Evolutionary conservation across 805 yeast species (phyloP).

Genomic region (Ogataea trehalophila): DNA sequence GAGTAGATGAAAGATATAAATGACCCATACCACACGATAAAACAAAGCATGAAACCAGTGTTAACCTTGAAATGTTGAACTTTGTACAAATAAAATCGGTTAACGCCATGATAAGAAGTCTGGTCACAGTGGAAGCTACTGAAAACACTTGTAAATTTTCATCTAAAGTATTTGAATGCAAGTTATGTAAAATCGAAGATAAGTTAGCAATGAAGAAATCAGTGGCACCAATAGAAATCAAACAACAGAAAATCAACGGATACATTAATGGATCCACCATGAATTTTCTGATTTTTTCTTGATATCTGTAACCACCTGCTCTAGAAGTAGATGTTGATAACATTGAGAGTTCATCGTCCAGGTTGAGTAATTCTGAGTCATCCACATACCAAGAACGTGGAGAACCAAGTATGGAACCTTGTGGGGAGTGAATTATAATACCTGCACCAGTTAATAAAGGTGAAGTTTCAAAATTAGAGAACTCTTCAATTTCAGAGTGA

Average conservation of each 20-base stretch:
- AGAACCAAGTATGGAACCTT: slow-evolving; percentile 22
- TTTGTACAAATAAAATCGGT: slow-evolving; percentile 53
- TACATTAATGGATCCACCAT: slow-evolving; percentile 54
- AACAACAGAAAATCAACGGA: slow-evolving; percentile 55
- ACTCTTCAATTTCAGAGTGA: slow-evolving; percentile 21
- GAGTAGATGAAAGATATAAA: slow-evolving; percentile 26
- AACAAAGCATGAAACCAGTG: slow-evolving; percentile 22
- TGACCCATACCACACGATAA: slow-evolving; percentile 26
- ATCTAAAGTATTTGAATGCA: slow-evolving; percentile 18
- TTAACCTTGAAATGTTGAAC: slow-evolving; percentile 25
- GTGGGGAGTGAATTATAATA: slow-evolving; percentile 25
- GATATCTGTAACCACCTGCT: slow-evolving; percentile 2
- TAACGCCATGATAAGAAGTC: slow-evolving; percentile 61
- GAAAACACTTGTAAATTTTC: slow-evolving; percentile 34
- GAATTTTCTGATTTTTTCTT: slow-evolving; percentile 9
- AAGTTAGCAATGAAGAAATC: slow-evolving; percentile 84
- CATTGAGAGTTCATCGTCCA: slow-evolving; percentile 26
- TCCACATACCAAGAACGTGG: slow-evolving; percentile 28
- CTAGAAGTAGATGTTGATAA: slow-evolving; percentile 16
- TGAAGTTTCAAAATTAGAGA: slow-evolving; percentile 29
- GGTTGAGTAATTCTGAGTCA: slow-evolving; percentile 16
- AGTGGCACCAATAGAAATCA: slow-evolving; percentile 73
- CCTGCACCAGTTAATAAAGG: slow-evolving; percentile 32
- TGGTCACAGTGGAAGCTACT: slow-evolving; percentile 60
- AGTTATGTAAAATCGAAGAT: slow-evolving; percentile 40